Base-by-base conservation (phyloP, 176 grass and related monocot genomes). In the Chrysopogon serrulatus region DNA sequence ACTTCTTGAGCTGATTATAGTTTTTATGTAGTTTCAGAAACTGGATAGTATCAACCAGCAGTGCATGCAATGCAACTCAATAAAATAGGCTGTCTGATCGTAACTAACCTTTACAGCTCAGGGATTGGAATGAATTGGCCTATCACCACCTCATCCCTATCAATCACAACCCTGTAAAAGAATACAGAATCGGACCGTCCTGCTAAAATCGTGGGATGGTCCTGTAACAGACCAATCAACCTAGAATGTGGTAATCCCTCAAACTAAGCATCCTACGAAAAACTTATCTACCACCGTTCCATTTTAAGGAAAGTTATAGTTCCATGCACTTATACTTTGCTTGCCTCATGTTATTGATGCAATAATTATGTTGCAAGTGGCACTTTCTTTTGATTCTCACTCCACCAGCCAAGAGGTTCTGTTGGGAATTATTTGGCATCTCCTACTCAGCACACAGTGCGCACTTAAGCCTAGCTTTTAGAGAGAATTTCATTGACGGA, bases 401-500 rank as follows among this genome's bases (percentile, higher is more conserved):
- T 87, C 69, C 80, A 90, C 75, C 61, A 83, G 41, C 76, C 63
- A 84, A 62, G 47, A 27, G 68, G 79, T 87, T 90, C 68, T 74
- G 37, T 49, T 70, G 23, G 51, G 77, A 85, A 81, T 49, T 76
- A 70, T 51, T 80, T 62, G 69, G 67, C 48, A 76, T 79, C 16
- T 74, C 48, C 76, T 80, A 81, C 64, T 85, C 47, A 75, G 47
- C 48, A 80, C n/a, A 31, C 39, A 34, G 40, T 36, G 53, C 6
- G 13, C 5, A 13, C 37, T 35, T 31, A 87, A 79, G 37, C 68
- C 36, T 79, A 62, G 49, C 45, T 39, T 61, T 35, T 15, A 45
- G 75, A 68, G 41, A 83, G 32, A 60, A 74, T 68, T 53, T 51
- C 24, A 83, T 35, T 83, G 72, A 68, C 10, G 19, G 56, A 85